phyloP scores from a whole-genome alignment of 1,284 basidiomycete species.

The Puccinia coronata region DNA sequence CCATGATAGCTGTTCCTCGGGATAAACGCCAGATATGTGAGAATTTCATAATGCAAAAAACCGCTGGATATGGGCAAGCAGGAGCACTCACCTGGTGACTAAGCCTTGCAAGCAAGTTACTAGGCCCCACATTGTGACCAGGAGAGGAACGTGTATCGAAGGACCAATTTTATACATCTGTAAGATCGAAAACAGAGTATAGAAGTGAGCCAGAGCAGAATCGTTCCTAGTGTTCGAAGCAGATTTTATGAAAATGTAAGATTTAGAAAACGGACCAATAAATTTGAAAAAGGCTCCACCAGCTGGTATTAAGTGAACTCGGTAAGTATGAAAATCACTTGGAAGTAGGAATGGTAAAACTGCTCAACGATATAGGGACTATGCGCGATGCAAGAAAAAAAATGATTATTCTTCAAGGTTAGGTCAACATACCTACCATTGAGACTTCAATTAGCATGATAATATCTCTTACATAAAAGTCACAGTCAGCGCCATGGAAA shows the following conservation, averaged over 20 bases:
- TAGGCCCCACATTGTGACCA: slow-evolving; percentile 10
- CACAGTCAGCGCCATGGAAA: slow-evolving; percentile 25
- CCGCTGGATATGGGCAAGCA: background rate
- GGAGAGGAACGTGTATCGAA: slow-evolving; percentile 1
- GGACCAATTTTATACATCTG: slow-evolving; percentile 20
- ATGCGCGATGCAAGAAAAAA: background rate
- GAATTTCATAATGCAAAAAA: background rate
- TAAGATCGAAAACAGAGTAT: too few relatives aligned
- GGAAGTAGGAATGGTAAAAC: too few relatives aligned
- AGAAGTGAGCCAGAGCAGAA: background rate
- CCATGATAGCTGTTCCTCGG: background rate
- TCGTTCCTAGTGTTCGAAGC: too few relatives aligned
- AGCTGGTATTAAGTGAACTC: background rate
- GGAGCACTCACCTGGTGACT: background rate
- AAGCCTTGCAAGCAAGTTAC: slow-evolving; percentile 19
- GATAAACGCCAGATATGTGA: background rate
- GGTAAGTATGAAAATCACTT: background rate
- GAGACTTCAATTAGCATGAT: too few relatives aligned
- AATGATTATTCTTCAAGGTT: background rate
- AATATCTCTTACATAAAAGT: slow-evolving; percentile 24
- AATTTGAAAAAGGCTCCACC: background rate
- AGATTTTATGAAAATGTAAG: background rate
- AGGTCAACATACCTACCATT: background rate
- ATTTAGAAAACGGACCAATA: background rate
- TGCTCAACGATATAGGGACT: slow-evolving; percentile 18